These are phyloP conservation scores for Pelargonium cotyledonis DNA, from an alignment of 441 rosid species.

Conservation along the genomic window DNA sequence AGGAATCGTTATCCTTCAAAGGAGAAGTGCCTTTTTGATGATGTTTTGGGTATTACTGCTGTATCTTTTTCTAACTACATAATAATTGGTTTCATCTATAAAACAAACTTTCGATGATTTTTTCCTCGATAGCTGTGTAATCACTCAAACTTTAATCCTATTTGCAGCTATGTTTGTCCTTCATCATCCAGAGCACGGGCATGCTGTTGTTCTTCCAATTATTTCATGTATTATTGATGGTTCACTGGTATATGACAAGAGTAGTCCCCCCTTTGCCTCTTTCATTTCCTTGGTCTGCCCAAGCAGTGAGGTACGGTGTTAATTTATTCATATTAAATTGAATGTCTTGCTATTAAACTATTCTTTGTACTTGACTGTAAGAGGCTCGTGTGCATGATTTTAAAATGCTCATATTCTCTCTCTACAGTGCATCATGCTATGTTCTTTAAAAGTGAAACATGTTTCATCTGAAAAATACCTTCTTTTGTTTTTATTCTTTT, in stretches of 20 bases:
- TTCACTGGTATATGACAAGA: constrained; percentile 72
- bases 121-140: constrained; percentile 9
- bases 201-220: constrained; percentile 92
- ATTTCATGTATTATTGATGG: constrained; percentile 92
- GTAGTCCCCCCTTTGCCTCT: constrained; percentile 81
- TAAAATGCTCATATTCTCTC: not conserved
- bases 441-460: not conserved
- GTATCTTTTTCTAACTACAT: constrained; percentile 7
- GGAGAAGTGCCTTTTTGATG: constrained; percentile 84
- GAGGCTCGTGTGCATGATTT: not conserved
- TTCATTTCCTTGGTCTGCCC: constrained; percentile 91
- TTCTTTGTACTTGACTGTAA: constrained; percentile 5
- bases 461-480: not conserved
- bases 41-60: constrained; percentile 70
- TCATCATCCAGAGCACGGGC: constrained; percentile 98
- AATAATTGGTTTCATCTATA: constrained; percentile 5
- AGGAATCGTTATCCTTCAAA: constrained; percentile 80
- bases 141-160: constrained; percentile 17
- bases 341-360: constrained; percentile 6
- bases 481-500: constrained; percentile 1
- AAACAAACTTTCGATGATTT: not conserved
- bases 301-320: constrained; percentile 57
- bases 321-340: not conserved
- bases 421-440: not conserved
- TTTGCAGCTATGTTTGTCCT: constrained; percentile 89